Conservation (phyloP, 305 asterid species). For the Petunia hybrid region DNA sequence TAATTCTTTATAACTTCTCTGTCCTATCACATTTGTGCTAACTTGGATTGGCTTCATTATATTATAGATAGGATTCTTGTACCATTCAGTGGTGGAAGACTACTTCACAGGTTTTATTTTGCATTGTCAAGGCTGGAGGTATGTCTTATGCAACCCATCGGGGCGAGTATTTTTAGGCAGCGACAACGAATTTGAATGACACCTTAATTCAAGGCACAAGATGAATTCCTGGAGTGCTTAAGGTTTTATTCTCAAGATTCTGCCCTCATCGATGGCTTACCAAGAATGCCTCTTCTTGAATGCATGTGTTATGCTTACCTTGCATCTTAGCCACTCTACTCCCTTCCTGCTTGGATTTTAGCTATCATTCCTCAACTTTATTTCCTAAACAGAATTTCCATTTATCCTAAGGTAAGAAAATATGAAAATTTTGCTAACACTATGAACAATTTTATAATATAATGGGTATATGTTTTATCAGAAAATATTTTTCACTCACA, state of each 20-base stretch:
- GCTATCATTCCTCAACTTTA: slow-evolving; percentile 69
- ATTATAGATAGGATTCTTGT: slow-evolving; percentile 71
- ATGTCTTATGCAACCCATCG: slow-evolving; percentile 57
- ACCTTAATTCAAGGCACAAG: slow-evolving; percentile 59
- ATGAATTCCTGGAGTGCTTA: slow-evolving; percentile 56
- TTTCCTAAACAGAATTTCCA: slow-evolving; percentile 54
- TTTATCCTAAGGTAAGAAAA: slow-evolving; percentile 65
- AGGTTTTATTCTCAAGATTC: slow-evolving; percentile 58
- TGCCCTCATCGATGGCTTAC: slow-evolving; percentile 59
- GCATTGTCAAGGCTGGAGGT: slow-evolving; percentile 69
- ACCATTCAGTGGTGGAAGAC: slow-evolving; percentile 72
- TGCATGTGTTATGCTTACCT: slow-evolving; percentile 59
- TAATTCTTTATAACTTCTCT: background rate
- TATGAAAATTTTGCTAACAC: background rate
- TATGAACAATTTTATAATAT: too few relatives aligned
- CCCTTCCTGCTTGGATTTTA: slow-evolving; percentile 52
- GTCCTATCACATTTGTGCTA: background rate
- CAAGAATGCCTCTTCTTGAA: slow-evolving; percentile 60
- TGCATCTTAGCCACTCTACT: slow-evolving; percentile 45
- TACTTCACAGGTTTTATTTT: slow-evolving; percentile 61
- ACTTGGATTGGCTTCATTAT: background rate
- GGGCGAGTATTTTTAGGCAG: slow-evolving; percentile 74
- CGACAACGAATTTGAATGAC: slow-evolving; percentile 58
- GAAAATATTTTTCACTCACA: too few relatives aligned
- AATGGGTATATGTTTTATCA: too few relatives aligned